Conservation (phyloP, 495 filamentous ascomycete genomes). For the Sordaria brevicollis region DNA sequence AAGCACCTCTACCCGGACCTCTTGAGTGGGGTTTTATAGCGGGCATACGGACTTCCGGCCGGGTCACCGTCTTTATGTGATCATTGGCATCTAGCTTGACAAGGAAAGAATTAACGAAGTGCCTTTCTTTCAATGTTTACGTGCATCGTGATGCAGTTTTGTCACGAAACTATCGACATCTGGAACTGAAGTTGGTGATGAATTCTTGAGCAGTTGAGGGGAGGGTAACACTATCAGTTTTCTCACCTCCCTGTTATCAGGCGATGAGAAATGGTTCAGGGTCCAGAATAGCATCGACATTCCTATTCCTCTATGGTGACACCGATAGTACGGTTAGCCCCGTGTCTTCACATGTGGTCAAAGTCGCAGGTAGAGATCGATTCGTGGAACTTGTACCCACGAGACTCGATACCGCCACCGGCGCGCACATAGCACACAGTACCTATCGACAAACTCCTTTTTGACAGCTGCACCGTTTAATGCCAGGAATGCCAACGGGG, state of each 20-base stretch:
- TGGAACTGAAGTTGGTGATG: not conserved
- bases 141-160: too few relatives aligned
- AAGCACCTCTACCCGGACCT: not conserved
- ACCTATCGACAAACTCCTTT: too few relatives aligned
- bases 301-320: not conserved
- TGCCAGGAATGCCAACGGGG: too few relatives aligned
- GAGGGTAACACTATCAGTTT: not conserved
- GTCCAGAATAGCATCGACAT: not conserved
- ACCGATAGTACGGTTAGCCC: not conserved
- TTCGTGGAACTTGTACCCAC: not conserved
- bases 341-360: not conserved
- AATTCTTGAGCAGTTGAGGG: not conserved
- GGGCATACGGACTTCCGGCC: not conserved
- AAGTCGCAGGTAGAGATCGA: not conserved
- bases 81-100: not conserved
- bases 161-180: not conserved
- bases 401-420: not conserved
- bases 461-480: not conserved
- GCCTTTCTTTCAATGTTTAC: not conserved
- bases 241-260: not conserved
- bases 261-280: not conserved
- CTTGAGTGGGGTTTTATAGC: not conserved
- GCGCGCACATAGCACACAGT: not conserved
- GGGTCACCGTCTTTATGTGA: not conserved
- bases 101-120: too few relatives aligned